These are phyloP conservation scores for Plasmodium sp. DNA, from an alignment of 169 alveolate species.

Conservation along the genomic window DNA sequence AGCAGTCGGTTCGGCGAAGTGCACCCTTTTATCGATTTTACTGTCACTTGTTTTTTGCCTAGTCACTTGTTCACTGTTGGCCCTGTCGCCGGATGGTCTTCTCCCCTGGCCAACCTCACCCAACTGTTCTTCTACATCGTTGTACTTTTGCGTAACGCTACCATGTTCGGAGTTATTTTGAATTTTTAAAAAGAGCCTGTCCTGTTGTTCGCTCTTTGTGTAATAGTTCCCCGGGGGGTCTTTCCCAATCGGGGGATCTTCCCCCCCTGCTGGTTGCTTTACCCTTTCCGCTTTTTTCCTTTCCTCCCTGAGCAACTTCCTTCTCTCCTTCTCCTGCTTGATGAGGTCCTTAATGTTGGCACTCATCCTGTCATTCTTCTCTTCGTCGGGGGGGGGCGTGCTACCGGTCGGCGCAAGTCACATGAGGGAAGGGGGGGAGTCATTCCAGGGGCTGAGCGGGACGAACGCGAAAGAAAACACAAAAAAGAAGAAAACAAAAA, in stretches of 20 bases:
- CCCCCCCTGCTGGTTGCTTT: not conserved
- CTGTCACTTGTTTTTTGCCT: not conserved
- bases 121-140: not conserved
- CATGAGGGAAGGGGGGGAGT: not conserved
- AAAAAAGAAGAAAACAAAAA: not conserved
- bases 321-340: constrained; percentile 54
- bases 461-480: not conserved
- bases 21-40: not conserved
- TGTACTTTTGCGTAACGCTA: not conserved
- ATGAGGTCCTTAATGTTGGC: constrained; percentile 37
- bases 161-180: constrained; percentile 32
- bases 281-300: constrained; percentile 15
- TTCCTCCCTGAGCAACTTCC: constrained; percentile 43
- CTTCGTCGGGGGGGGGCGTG: not conserved
- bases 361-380: constrained; percentile 13
- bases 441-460: not conserved
- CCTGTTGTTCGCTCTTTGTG: not conserved
- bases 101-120: not conserved
- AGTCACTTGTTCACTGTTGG: not conserved
- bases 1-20: constrained; percentile 18
- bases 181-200: constrained; percentile 23
- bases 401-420: not conserved
- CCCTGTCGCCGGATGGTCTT: not conserved
- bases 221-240: not conserved
- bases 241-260: not conserved